Conservation (phyloP, 2,329 filamentous ascomycete genomes). For the Immersiporthe knoxdaviesiana region DNA sequence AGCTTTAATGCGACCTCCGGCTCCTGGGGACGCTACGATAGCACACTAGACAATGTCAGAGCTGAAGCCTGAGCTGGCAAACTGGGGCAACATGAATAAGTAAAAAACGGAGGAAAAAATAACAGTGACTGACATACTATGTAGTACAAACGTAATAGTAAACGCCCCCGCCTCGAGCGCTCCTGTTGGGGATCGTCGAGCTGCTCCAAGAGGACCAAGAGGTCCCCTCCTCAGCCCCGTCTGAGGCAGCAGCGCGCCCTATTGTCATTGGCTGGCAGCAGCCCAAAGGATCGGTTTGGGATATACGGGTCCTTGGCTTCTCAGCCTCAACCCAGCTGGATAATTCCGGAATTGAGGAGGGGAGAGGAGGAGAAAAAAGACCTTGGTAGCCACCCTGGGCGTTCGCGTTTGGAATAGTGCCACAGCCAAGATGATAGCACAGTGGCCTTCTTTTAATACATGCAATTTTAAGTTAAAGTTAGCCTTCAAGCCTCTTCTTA, state of each 20-base stretch:
- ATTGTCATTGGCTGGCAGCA: background rate
- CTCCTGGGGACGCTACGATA: background rate
- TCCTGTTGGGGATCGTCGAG: background rate
- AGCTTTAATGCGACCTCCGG: background rate
- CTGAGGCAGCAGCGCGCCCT: background rate
- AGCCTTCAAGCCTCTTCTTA: background rate
- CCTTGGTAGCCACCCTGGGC: background rate
- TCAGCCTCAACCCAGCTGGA: constrained; percentile 3
- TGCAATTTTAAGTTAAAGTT: background rate
- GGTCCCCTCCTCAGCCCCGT: background rate
- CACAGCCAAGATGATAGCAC: background rate
- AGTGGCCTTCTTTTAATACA: background rate
- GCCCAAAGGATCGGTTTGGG: constrained; percentile 2
- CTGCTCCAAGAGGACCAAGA: background rate
- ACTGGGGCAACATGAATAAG: background rate
- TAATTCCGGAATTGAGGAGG: background rate
- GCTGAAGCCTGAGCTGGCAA: background rate
- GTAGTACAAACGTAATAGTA: background rate
- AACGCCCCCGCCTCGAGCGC: background rate
- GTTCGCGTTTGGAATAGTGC: background rate
- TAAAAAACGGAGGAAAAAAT: background rate
- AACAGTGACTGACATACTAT: background rate
- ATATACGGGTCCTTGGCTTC: background rate
- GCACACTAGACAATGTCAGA: background rate
- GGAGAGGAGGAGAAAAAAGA: background rate